phyloP scores from a whole-genome alignment of 2,329 filamentous ascomycete genomes.

The Apiospora phragmitis region DNA sequence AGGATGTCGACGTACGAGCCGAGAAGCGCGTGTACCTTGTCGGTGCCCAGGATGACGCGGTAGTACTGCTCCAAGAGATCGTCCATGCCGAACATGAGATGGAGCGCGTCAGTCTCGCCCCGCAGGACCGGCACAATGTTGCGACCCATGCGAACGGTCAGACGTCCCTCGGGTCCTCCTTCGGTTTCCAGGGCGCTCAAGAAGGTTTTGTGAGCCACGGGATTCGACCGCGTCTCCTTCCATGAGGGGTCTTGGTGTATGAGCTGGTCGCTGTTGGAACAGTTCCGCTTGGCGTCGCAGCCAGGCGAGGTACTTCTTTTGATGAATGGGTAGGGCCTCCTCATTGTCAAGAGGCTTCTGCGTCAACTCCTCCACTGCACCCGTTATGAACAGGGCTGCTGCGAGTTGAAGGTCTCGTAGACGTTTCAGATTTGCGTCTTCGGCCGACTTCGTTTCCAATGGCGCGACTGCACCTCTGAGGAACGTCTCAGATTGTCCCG shows the following conservation, averaged over 20 bases:
- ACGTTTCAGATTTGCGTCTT: background rate
- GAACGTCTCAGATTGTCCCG: background rate
- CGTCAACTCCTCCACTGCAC: background rate
- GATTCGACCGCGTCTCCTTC: background rate
- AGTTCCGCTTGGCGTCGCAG: constrained; percentile 1
- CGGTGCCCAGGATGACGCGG: constrained; percentile 11
- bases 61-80: constrained; percentile 9
- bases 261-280: background rate
- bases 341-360: background rate
- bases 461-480: background rate
- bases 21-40: constrained; percentile 20
- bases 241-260: constrained; percentile 7
- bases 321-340: background rate
- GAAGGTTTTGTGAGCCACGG: background rate
- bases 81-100: constrained; percentile 12
- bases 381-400: background rate
- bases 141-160: constrained; percentile 8
- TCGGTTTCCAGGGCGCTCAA: background rate
- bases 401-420: background rate
- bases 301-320: constrained; percentile 9
- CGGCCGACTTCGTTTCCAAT: background rate
- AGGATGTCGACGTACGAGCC: constrained; percentile 29
- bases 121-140: constrained; percentile 5
- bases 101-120: background rate
- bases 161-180: background rate